Base-by-base conservation (phyloP, 331 rosid species). In the Pyrus hybrid region DNA sequence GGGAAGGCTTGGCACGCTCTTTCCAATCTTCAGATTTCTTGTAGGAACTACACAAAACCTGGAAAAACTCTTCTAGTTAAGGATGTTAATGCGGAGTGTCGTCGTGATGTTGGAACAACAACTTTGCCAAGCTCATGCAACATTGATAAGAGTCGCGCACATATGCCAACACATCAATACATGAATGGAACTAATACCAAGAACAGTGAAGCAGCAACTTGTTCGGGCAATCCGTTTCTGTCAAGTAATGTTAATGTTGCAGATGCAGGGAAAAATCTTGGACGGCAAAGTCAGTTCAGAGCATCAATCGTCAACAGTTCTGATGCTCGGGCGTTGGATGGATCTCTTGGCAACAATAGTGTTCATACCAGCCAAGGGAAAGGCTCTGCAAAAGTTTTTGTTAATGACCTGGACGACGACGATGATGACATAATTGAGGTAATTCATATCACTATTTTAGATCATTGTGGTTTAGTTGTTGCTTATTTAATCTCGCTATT, bases 341-440 rank as follows among this genome's bases (percentile, higher is more conserved):
- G 81, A 71, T 84, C 88, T 26, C 58, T 81, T 79, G 72, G 76
- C 77, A 80, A 75, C 70, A 71, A 57, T 65, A 41, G 58, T 21
- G 82, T 75, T 75, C 72, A 72, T 74, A 67, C 77, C 71, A 66
- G 77, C 83, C 85, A 84, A 78, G 71, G n/a, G 37, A 83, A 86
- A 1, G 63, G 49, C 26, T 76, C 88, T 70, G 62, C 78, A 61
- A 82, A 80, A 63, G 33, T 78, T 76, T 61, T 86, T 71, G 78
- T 62, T 35, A 79, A 16, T 58, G 77, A 82, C 56, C 68, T 91
- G 49, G 97, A 80, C 3, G 96, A 91, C 18, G 85, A 83, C n/a
- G 98, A 91, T 3, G 96, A 93, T 12, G 84, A 79, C 79, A 77
- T 94, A 75, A 83, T 92, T 56, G 90, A 88, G 97, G 99, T 92